Evolutionary conservation across 2,329 filamentous ascomycete species (phyloP).

Genomic region (Fusarium multiceps): DNA sequence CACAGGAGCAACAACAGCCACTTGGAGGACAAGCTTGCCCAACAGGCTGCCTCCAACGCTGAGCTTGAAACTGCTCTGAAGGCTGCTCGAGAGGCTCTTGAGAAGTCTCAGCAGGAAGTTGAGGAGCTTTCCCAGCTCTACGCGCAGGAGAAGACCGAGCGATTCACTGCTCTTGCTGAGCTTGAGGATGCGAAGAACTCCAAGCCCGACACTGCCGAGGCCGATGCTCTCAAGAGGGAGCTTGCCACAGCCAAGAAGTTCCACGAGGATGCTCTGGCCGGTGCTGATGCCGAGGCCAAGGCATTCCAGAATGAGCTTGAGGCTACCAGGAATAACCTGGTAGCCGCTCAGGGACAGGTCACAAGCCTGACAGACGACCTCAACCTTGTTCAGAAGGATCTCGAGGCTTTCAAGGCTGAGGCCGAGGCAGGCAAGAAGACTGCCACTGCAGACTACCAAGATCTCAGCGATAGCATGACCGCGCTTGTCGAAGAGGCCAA

Average conservation of each 20-base stretch:
- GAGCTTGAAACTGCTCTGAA: constrained; percentile 53
- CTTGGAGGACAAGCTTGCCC: constrained; percentile 52
- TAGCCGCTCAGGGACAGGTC: constrained; percentile 51
- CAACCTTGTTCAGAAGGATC: constrained; percentile 62
- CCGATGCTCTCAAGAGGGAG: constrained; percentile 63
- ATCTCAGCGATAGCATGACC: constrained; percentile 72
- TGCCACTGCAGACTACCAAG: constrained; percentile 69
- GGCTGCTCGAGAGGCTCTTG: constrained; percentile 56
- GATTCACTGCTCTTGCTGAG: constrained; percentile 68
- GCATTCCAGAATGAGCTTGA: constrained; percentile 53
- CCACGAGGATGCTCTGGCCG: constrained; percentile 58
- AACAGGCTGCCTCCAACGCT: constrained; percentile 52
- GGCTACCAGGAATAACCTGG: constrained; percentile 49
- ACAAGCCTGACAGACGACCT: constrained; percentile 55
- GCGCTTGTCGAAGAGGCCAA: constrained; percentile 69
- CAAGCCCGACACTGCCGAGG: constrained; percentile 66
- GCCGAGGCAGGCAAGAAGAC: constrained; percentile 65
- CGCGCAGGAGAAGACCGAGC: constrained; percentile 69
- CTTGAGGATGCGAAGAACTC: constrained; percentile 68
- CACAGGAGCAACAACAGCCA: constrained; percentile 50
- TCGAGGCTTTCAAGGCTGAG: constrained; percentile 64
- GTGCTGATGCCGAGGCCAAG: constrained; percentile 49
- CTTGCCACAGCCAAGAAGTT: constrained; percentile 61
- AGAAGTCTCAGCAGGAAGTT: constrained; percentile 60
- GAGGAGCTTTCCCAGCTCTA: constrained; percentile 64